Evolutionary conservation across 2,329 filamentous ascomycete species (phyloP).

Genomic region (Monilinia fructigena): DNA sequence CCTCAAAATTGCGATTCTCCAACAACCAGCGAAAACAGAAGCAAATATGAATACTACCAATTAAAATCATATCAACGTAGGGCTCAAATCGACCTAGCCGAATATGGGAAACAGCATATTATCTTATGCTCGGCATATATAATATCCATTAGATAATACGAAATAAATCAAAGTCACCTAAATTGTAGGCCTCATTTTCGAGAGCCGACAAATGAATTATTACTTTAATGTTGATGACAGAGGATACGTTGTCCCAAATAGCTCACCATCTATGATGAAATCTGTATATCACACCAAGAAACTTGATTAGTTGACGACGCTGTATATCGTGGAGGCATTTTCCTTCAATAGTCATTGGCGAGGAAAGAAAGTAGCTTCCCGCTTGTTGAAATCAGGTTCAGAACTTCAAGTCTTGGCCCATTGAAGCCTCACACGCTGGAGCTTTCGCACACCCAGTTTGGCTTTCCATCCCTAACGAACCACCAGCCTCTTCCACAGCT

Average conservation of each 20-base stretch:
- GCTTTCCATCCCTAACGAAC: not conserved
- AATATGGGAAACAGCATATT: not conserved
- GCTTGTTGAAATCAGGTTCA: not conserved
- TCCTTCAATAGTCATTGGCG: not conserved
- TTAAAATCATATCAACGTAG: not conserved
- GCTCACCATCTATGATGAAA: not conserved
- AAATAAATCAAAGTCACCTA: not conserved
- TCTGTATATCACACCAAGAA: not conserved
- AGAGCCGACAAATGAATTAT: not conserved
- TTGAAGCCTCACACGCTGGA: not conserved
- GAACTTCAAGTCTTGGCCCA: not conserved
- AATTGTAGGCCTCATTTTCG: conserved; percentile 6
- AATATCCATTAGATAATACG: no score
- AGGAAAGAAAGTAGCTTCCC: not conserved
- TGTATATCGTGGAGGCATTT: not conserved
- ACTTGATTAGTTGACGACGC: not conserved
- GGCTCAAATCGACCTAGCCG: no score
- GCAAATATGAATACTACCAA: not conserved
- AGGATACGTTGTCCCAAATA: not conserved
- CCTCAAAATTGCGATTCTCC: conserved; percentile 4
- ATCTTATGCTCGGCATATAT: not conserved
- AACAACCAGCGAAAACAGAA: not conserved
- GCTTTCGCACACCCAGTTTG: not conserved
- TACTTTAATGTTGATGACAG: not conserved
- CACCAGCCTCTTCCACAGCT: not conserved